Conservation (phyloP, 345 rosid species). For the Schrenkiella parvula region DNA sequence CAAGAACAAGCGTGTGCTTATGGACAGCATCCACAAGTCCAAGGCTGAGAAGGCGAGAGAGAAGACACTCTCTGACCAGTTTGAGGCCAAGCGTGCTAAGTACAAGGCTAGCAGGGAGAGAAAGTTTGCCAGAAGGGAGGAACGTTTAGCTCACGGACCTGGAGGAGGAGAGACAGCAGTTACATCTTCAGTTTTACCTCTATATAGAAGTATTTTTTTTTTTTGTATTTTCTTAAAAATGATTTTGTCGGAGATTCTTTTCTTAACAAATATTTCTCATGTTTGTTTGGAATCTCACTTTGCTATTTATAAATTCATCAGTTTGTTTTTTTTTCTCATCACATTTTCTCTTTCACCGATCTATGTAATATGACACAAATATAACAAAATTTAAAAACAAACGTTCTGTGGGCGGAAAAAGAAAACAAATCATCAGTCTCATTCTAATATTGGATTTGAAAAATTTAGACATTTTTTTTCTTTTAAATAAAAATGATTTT, state of each 20-base stretch:
- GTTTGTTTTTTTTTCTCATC: background rate
- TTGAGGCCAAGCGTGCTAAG: constrained; percentile 69
- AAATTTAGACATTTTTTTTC: background rate
- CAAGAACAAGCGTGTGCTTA: constrained; percentile 74
- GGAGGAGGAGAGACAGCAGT: constrained; percentile 26
- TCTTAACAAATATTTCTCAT: background rate
- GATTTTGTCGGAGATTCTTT: background rate
- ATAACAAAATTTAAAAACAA: background rate
- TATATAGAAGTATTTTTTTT: background rate
- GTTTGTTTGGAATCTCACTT: background rate
- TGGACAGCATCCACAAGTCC: constrained; percentile 76
- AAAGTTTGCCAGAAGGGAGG: constrained; percentile 68
- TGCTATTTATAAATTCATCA: background rate
- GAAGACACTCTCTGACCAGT: constrained; percentile 67
- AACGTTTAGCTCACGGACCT: constrained; percentile 59
- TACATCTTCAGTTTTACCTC: constrained; percentile 11
- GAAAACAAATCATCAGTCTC: background rate
- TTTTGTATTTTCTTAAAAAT: background rate
- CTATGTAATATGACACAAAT: background rate
- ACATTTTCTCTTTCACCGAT: background rate
- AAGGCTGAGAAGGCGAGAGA: constrained; percentile 76
- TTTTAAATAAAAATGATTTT: background rate
- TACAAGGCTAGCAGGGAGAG: constrained; percentile 80
- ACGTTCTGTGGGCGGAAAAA: background rate
- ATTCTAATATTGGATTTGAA: background rate